Base-by-base conservation (phyloP, 1,284 basidiomycete genomes). In the Lentinus polychrous region DNA sequence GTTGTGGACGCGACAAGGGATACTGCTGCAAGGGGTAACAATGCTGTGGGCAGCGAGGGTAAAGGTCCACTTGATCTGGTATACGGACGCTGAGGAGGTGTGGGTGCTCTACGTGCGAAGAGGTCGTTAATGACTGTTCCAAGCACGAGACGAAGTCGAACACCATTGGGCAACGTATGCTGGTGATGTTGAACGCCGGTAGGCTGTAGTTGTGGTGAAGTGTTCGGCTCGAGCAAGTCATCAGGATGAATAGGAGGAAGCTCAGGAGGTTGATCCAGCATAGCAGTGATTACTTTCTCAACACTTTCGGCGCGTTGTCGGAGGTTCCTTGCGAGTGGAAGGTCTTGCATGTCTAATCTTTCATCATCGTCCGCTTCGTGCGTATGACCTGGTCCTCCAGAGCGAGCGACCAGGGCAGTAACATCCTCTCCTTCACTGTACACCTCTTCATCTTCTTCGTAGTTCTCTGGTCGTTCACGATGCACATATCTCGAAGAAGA, bases 71-170 rank as follows among this genome's bases (percentile, higher is more conserved):
- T 34, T 10, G 45, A 40, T 15, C 14, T 15, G 38, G 23, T 15
- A 49, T 47, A 18, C 40, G 52, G 15, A 27, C 55, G 55, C 27
- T 48, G 51, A n/a, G 54, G 54, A 0, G 56, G 60, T 39, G 73
- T 68, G 1, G 82, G 81, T 0, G 78, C 72, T 57, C 83, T 79
- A 17, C 86, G 75, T 18, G 85, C 81, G 57, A 90, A 89, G 6
- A 91, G 67, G 57, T 90, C 86, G 54, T 90, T 89, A 57, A 88
- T 73, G 41, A 89, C 76, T 0, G 83, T 83, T 1, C 78, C 78
- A 32, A 90, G 68, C 1, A 82, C 79, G 6, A 90, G 72, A 31
- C 86, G 73, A 38, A 90, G 71, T 7, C 87, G 76, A 32, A 90
- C 85, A n/a, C 86, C 86, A 55, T 90, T 88, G 1, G 87, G 87